A percentile compares a stretch with the other conserved stretches of the same genome.
These are phyloP conservation scores for Debaryomyces udenii DNA, from an alignment of 1,139 yeast species.

Conservation along the genomic window DNA sequence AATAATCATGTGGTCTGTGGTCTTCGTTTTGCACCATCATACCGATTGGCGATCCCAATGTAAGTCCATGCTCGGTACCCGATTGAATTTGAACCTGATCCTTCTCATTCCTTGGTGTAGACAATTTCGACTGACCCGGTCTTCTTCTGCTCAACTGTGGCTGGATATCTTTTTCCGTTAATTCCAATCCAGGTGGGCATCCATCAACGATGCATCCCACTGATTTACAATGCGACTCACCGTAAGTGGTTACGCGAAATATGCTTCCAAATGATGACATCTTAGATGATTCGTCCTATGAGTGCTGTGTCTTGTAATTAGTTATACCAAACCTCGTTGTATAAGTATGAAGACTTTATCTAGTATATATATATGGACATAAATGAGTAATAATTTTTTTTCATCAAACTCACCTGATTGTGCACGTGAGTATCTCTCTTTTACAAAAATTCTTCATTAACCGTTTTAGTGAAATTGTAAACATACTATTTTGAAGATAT, in stretches of 20 bases:
- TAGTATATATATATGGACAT: no score
- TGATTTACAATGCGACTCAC: conserved; percentile 97
- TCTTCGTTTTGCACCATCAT: conserved; percentile 93
- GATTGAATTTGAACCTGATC: conserved; percentile 91
- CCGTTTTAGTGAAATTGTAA: conserved; percentile 7
- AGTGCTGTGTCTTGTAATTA: background rate
- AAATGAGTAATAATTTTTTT: conserved; percentile 6
- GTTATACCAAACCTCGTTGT: background rate
- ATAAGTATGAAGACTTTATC: no score
- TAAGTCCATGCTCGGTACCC: conserved; percentile 88
- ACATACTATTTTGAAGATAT: background rate
- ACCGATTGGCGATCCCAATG: conserved; percentile 94
- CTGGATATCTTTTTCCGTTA: conserved; percentile 86
- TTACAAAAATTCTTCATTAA: background rate
- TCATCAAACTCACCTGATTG: background rate
- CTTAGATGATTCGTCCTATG: background rate
- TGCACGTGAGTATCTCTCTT: background rate
- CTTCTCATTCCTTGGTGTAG: conserved; percentile 95
- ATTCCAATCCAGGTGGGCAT: conserved; percentile 90
- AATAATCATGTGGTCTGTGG: conserved; percentile 94
- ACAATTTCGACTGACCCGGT: conserved; percentile 91
- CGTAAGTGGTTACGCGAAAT: conserved; percentile 85
- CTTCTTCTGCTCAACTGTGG: conserved; percentile 96
- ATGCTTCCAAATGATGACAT: conserved; percentile 52
- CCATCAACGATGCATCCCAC: conserved; percentile 99